Conservation (phyloP, 768 basidiomycete genomes). For the Russula abietina region DNA sequence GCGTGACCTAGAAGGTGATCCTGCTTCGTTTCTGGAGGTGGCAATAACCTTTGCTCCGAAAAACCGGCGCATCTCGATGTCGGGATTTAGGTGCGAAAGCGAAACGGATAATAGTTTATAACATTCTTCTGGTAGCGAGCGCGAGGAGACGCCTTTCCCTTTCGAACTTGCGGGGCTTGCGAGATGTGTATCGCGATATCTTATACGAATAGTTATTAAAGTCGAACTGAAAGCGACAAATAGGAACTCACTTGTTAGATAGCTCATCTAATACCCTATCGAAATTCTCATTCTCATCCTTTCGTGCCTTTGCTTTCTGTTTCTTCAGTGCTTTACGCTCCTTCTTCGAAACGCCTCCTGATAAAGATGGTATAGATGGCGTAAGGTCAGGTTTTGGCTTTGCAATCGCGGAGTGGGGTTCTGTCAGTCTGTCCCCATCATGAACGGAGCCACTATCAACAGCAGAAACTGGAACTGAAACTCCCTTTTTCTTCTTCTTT, state of each 20-base stretch:
- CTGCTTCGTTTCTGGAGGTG: conserved; percentile 43
- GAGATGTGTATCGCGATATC: conserved; percentile 50
- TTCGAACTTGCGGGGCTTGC: not conserved
- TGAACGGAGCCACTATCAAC: conserved; percentile 12
- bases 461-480: not conserved
- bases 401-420: not conserved
- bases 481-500: conserved; percentile 38
- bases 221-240: not conserved
- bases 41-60: conserved; percentile 87
- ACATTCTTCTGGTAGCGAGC: conserved; percentile 34
- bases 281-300: conserved; percentile 66
- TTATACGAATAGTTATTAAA: conserved; percentile 24
- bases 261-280: conserved; percentile 82
- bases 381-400: conserved; percentile 3
- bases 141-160: conserved; percentile 27
- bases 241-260: conserved; percentile 53
- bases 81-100: conserved; percentile 72
- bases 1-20: conserved; percentile 31
- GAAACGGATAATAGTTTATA: conserved; percentile 70
- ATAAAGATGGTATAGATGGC: conserved; percentile 13
- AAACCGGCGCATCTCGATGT: conserved; percentile 88
- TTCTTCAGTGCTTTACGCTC: conserved; percentile 56
- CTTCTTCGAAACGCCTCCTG: conserved; percentile 31
- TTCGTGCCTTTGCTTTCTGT: conserved; percentile 55
- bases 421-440: conserved; percentile 6